Conservation (phyloP, 176 grass and related monocot genomes). For the Areca catechu region DNA sequence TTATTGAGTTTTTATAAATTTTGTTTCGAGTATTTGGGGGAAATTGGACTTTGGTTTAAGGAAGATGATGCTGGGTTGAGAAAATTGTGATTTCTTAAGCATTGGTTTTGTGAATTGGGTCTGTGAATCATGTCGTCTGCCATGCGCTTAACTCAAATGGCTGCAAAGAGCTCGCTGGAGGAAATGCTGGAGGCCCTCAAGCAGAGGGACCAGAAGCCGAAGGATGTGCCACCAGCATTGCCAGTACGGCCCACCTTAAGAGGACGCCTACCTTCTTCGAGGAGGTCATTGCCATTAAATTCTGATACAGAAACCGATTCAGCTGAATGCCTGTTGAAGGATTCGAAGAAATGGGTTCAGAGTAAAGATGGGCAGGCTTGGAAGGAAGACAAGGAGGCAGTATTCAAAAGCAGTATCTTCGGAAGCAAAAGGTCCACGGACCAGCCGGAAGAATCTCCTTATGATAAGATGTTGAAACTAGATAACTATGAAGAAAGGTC, state of each 20-base stretch:
- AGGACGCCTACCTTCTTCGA: slow-evolving; percentile 22
- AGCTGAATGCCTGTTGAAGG: neutral
- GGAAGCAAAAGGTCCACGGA: slow-evolving; percentile 48
- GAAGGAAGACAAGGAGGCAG: slow-evolving; percentile 29
- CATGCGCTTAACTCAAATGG: slow-evolving; percentile 19
- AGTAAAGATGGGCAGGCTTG: slow-evolving; percentile 19
- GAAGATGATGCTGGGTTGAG: no score
- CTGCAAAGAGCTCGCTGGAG: slow-evolving; percentile 47
- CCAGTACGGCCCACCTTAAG: slow-evolving; percentile 28
- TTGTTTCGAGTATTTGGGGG: no score
- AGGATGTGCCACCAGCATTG: slow-evolving; percentile 30
- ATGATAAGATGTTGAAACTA: slow-evolving; percentile 16
- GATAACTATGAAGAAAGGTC: slow-evolving; percentile 20
- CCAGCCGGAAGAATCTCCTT: slow-evolving; percentile 41
- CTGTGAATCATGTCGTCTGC: no score
- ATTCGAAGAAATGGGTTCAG: slow-evolving; percentile 10
- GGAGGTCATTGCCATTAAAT: slow-evolving; percentile 3
- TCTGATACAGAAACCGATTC: no score
- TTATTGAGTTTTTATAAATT: no score
- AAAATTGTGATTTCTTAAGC: no score
- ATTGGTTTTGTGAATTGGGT: no score
- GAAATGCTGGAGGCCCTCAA: slow-evolving; percentile 46
- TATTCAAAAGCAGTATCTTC: slow-evolving; percentile 39
- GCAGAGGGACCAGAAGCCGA: slow-evolving; percentile 39
- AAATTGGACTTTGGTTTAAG: no score